Percentiles rank a stretch among this genome's conserved stretches.
phyloP scores from a whole-genome alignment of 1,139 yeast genomes.

The Protomyces lactucae-debilis region DNA sequence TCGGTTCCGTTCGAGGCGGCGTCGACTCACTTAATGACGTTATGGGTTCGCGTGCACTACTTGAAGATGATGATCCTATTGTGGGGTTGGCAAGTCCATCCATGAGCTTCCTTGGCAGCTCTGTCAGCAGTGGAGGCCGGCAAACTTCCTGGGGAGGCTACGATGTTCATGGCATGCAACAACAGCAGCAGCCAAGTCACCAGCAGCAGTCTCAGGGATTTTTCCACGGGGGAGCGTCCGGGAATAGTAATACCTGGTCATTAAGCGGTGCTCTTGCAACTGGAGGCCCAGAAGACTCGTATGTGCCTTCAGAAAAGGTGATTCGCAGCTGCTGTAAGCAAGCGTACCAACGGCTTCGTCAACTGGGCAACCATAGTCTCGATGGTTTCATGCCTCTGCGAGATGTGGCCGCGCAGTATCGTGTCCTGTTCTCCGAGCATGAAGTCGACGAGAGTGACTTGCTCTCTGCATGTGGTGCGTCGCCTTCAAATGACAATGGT shows the following conservation, averaged over 20 bases:
- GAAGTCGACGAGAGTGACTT: background rate
- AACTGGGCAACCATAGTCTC: background rate
- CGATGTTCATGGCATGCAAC: background rate
- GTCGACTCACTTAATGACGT: slow-evolving; percentile 23
- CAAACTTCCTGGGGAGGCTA: background rate
- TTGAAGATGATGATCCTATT: slow-evolving; percentile 31
- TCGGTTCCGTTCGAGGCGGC: slow-evolving; percentile 17
- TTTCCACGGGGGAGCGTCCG: background rate
- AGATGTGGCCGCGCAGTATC: background rate
- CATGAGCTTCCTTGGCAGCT: background rate
- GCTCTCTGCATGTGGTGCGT: background rate
- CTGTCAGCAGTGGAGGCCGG: background rate
- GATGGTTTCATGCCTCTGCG: background rate
- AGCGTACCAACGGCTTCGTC: background rate
- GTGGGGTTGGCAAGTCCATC: background rate
- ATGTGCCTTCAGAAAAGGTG: background rate
- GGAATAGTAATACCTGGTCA: background rate
- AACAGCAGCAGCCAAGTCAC: background rate
- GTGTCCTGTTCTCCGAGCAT: background rate
- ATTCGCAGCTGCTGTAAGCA: background rate
- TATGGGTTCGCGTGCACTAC: slow-evolving; percentile 33
- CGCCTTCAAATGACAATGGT: background rate
- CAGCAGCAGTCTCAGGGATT: background rate
- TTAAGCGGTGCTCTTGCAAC: background rate
- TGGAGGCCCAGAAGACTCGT: background rate